Conservation (phyloP, 2,329 filamentous ascomycete genomes). For the Hypomyces rosellus region DNA sequence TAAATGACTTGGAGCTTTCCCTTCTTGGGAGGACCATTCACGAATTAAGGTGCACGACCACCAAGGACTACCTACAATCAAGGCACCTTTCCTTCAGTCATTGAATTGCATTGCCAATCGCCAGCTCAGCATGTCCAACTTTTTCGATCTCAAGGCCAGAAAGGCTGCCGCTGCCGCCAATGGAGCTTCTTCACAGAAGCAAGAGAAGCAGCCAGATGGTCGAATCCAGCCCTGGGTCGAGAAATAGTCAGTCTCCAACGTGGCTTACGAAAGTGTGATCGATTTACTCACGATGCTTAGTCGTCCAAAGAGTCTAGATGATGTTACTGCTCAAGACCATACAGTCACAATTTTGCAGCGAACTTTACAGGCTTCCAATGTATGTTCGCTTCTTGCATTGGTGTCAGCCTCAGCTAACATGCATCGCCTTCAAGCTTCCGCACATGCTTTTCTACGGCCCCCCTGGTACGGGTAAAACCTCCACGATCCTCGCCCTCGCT, state of each 20-base stretch:
- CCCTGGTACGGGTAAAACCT: constrained; percentile 95
- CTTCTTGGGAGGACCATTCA: too few species aligned
- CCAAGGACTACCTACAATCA: too few species aligned
- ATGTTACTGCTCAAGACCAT: constrained; percentile 97
- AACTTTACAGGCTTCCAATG: constrained; percentile 90
- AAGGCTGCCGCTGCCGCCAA: constrained; percentile 68
- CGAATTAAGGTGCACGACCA: too few species aligned
- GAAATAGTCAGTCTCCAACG: constrained; percentile 69
- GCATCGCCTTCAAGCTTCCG: constrained; percentile 52
- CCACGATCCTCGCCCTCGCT: constrained; percentile 90
- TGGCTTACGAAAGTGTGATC: background rate
- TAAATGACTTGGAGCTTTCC: background rate
- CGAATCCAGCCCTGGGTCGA: constrained; percentile 89
- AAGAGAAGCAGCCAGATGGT: constrained; percentile 54
- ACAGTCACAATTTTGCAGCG: constrained; percentile 88
- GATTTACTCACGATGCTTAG: constrained; percentile 43
- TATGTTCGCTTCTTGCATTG: constrained; percentile 30
- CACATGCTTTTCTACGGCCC: constrained; percentile 99
- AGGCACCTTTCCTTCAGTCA: background rate
- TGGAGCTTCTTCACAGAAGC: constrained; percentile 57
- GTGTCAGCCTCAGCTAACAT: constrained; percentile 2
- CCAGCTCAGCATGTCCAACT: constrained; percentile 64
- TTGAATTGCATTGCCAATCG: background rate
- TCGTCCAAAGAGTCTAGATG: constrained; percentile 85
- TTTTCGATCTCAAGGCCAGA: constrained; percentile 92